Conservation (phyloP, 2,329 filamentous ascomycete species). For the Epichloe festucae region DNA sequence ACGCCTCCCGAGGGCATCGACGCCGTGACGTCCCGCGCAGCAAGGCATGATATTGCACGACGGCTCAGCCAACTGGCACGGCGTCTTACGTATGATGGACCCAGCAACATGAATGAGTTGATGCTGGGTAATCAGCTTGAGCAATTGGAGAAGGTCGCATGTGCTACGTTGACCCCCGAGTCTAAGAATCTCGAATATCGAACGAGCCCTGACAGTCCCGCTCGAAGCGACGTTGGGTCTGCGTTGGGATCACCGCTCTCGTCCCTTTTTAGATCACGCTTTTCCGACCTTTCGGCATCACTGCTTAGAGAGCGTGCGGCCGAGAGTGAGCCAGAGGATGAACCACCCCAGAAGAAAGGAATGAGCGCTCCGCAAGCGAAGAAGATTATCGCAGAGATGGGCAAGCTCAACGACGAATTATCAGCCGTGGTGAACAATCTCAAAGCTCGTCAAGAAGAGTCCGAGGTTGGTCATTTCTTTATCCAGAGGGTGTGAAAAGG, state of each 20-base stretch:
- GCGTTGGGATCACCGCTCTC: conserved; percentile 23
- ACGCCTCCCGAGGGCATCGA: conserved; percentile 5
- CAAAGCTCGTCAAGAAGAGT: conserved; percentile 43
- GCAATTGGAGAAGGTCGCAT: conserved; percentile 21
- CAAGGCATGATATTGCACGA: conserved; percentile 32
- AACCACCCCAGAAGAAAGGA: conserved; percentile 16
- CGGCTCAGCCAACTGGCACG: conserved; percentile 26
- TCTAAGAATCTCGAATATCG: conserved; percentile 9
- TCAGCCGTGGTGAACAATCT: conserved; percentile 36
- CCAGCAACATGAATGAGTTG: conserved; percentile 22
- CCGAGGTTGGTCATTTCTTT: conserved; percentile 31
- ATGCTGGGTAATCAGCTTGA: conserved; percentile 24
- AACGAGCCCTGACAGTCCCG: conserved; percentile 15
- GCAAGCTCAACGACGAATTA: conserved; percentile 36
- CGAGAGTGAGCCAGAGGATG: conserved; percentile 14
- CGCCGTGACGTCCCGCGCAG: conserved; percentile 12
- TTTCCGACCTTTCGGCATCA: conserved; percentile 26
- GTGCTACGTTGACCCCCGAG: conserved; percentile 9
- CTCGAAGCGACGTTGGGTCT: conserved; percentile 15
- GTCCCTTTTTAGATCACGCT: conserved; percentile 24
- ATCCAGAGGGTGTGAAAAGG: not conserved
- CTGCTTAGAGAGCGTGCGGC: conserved; percentile 18
- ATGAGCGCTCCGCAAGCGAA: conserved; percentile 24
- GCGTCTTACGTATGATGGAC: conserved; percentile 21
- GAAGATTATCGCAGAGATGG: conserved; percentile 22